Evolutionary conservation across 495 filamentous ascomycete species (phyloP).

Genomic region (Cercophora scortea): DNA sequence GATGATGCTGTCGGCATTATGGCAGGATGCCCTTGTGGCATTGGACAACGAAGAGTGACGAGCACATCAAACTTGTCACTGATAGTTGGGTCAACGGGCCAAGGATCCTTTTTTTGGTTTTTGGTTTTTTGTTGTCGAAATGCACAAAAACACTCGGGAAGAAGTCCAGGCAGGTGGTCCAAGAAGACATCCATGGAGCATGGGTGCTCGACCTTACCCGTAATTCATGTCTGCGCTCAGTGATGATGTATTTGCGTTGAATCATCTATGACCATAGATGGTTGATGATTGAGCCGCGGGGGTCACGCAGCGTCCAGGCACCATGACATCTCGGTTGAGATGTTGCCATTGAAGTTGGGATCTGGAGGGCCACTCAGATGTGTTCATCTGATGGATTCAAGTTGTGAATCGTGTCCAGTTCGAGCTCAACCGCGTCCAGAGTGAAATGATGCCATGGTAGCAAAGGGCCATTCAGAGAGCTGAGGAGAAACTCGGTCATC

Average conservation of each 20-base stretch:
- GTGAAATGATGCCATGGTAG: neutral
- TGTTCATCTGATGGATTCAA: no score
- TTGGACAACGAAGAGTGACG: no score
- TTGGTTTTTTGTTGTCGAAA: neutral
- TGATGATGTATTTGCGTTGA: neutral
- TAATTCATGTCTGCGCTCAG: neutral
- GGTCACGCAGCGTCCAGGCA: neutral
- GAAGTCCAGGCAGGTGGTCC: neutral
- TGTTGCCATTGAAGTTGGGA: no score
- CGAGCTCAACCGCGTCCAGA: neutral
- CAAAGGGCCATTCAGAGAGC: neutral
- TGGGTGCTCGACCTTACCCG: conserved; percentile 1
- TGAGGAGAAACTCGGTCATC: neutral
- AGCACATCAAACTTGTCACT: neutral
- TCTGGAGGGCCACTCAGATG: no score
- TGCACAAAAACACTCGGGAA: neutral
- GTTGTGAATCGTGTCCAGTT: no score
- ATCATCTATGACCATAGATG: neutral
- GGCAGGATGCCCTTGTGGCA: no score
- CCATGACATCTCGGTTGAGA: no score
- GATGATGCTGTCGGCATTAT: no score
- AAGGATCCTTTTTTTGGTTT: neutral
- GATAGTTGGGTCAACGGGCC: neutral
- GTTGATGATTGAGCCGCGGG: neutral
- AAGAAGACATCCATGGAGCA: neutral